Evolutionary conservation across 2,329 filamentous ascomycete species (phyloP), one percentile per base, ranked within the genome.

Genomic region (Sporothrix humicola): DNA sequence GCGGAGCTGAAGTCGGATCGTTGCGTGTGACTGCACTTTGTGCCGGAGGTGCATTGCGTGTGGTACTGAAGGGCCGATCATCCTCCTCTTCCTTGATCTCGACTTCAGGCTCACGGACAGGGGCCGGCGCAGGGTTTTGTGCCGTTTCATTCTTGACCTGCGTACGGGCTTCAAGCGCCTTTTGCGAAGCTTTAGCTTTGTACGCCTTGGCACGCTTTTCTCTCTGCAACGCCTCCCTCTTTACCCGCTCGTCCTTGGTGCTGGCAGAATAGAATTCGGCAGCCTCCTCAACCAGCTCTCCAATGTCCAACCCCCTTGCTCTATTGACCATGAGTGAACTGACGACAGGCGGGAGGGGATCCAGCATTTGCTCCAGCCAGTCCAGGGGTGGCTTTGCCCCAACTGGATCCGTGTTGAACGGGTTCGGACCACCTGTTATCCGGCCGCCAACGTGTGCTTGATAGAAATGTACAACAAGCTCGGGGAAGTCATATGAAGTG

Each of bases 331-430:
- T 74, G 12, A 75, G 75, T 15, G 73, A 77, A 5, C 85, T 73
- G 2, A 76, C 78, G 42, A 77, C 74, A n/a, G 80, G 63, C 37
- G 82, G 80, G 0, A 84, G 82, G 9, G 85, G 75, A 69, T 81
- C 76, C 8, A 88, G 79, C 85, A 87, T 87, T 54, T 86, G 82
- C 6, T 79, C 77, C 23, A 81, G 79, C 85, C 86, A 88, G 75
- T 87, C 82, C 82, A 73, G 15, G 77, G 76, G 68, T 82, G 78
- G 23, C 82, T 72, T 75, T 87, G 86, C 23, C 79, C 79, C 66
- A 46, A 10, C 15, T 26, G 31, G 48, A 31, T 68, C 23, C 9
- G 13, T 37, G n/a, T 15, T 42, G 61, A 66, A 66, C 6, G 61
- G 61, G 20, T 66, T 31, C n/a, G 15, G 31, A 5, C 31, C 8